Percentiles rank a stretch among this genome's conserved stretches.
Conservation (phyloP, 208 protist genomes). For the Trypanosoma congolense region DNA sequence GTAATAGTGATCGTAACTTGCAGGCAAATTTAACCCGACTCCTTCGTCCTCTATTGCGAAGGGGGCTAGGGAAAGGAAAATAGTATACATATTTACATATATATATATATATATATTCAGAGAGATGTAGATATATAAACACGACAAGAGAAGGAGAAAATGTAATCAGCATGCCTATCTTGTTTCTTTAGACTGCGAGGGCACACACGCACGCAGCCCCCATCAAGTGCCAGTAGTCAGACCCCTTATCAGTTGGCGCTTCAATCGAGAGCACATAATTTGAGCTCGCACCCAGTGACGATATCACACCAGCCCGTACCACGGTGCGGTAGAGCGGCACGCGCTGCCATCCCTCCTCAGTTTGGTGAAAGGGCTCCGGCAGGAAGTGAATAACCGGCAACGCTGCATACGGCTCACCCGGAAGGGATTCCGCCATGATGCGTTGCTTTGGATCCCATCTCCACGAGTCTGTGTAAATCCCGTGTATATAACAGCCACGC, state of each 20-base stretch:
- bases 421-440: constrained; percentile 86
- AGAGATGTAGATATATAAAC: too few species aligned
- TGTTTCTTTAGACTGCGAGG: constrained; percentile 40
- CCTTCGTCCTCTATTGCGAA: too few species aligned
- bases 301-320: constrained; percentile 91
- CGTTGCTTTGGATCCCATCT: constrained; percentile 82
- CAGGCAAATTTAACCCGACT: too few species aligned
- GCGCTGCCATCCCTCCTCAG: constrained; percentile 51
- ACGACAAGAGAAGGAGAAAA: constrained; percentile 7
- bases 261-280: constrained; percentile 93
- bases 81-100: too few species aligned
- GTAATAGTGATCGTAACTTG: too few species aligned
- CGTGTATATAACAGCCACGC: constrained; percentile 95
- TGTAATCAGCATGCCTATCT: constrained; percentile 9
- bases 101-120: too few species aligned
- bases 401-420: constrained; percentile 80
- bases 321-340: constrained; percentile 95
- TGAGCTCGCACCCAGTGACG: constrained; percentile 93
- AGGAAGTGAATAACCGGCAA: constrained; percentile 95
- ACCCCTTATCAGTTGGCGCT: constrained; percentile 68
- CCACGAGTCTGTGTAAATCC: constrained; percentile 96
- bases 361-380: constrained; percentile 89
- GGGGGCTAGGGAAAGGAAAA: too few species aligned
- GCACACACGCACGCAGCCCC: constrained; percentile 88
- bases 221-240: constrained; percentile 90